Conservation (phyloP, 495 filamentous ascomycete species). For the Opeltia flavorubescens region DNA sequence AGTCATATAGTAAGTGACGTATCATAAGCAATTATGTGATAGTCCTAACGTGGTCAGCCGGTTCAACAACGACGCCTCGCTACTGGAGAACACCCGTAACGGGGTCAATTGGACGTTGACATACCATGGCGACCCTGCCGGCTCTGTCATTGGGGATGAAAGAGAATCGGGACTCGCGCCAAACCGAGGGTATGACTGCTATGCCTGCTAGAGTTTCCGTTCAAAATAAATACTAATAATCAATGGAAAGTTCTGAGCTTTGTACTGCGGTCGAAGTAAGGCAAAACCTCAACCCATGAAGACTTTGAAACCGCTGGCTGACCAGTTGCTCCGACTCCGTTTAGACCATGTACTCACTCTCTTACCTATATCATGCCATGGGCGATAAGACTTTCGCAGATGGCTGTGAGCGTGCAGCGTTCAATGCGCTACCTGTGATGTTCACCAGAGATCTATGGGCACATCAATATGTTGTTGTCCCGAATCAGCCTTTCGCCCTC, state of each 20-base stretch:
- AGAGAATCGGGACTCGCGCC: constrained; percentile 20
- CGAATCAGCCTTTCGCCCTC: constrained; percentile 39
- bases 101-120: constrained; percentile 34
- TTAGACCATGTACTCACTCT: constrained; percentile 30
- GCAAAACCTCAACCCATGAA: too few species aligned
- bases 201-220: neutral
- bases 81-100: constrained; percentile 24
- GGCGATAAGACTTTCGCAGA: constrained; percentile 41
- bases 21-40: neutral
- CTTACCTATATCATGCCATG: constrained; percentile 27
- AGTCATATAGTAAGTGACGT: constrained; percentile 19
- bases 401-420: constrained; percentile 40
- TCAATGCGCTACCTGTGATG: constrained; percentile 44
- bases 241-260: constrained; percentile 20
- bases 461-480: constrained; percentile 43
- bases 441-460: constrained; percentile 46
- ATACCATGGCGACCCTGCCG: constrained; percentile 31
- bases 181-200: constrained; percentile 13
- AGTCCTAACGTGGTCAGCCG: constrained; percentile 11
- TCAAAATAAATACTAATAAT: neutral
- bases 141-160: constrained; percentile 27
- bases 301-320: too few species aligned
- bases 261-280: constrained; percentile 18
- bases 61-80: constrained; percentile 25
- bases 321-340: too few species aligned